A percentile compares a stretch with the other conserved stretches of the same genome.
Evolutionary conservation across 139 green algal genomes (phyloP).

Genomic region (Desmodesmus armatus): DNA sequence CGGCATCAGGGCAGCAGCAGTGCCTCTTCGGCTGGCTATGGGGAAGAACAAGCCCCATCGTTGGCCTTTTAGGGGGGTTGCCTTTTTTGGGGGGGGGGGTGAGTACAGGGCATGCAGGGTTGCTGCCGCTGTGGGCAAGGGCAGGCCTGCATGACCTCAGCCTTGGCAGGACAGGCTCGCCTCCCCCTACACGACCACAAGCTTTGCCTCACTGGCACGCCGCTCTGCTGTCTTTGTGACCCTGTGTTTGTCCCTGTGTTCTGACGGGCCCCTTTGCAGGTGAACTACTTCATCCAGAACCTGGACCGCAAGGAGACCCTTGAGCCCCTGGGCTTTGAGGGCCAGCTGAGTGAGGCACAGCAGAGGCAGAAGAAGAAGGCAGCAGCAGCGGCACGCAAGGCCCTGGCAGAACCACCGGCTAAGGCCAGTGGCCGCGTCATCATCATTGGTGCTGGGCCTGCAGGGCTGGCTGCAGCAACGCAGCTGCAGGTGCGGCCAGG

Average conservation of each 20-base stretch:
- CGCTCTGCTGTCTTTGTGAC: no score
- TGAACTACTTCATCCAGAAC: conserved; percentile 56
- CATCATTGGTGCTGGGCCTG: conserved; percentile 84
- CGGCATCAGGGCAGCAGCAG: not conserved
- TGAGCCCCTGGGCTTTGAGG: conserved; percentile 41
- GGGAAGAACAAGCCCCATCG: no score
- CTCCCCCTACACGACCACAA: no score
- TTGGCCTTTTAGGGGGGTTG: no score
- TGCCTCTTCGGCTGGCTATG: no score
- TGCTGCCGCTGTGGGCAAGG: no score
- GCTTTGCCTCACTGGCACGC: no score
- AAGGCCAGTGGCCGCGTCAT: conserved; percentile 59
- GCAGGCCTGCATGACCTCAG: no score
- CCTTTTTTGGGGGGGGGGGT: no score
- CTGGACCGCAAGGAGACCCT: conserved; percentile 45
- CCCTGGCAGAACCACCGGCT: conserved; percentile 4
- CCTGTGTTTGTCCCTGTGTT: no score
- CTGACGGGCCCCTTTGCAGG: not conserved
- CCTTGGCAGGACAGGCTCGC: no score
- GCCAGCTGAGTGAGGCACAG: not conserved
- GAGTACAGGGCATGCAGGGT: no score
- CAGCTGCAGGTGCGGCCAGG: conserved; percentile 67
- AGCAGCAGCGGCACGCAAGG: not conserved
- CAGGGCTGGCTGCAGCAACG: conserved; percentile 82
- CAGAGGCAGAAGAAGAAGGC: not conserved